phyloP scores from a whole-genome alignment of 2,329 filamentous ascomycete genomes.

The Ceratocystis colombiana region DNA sequence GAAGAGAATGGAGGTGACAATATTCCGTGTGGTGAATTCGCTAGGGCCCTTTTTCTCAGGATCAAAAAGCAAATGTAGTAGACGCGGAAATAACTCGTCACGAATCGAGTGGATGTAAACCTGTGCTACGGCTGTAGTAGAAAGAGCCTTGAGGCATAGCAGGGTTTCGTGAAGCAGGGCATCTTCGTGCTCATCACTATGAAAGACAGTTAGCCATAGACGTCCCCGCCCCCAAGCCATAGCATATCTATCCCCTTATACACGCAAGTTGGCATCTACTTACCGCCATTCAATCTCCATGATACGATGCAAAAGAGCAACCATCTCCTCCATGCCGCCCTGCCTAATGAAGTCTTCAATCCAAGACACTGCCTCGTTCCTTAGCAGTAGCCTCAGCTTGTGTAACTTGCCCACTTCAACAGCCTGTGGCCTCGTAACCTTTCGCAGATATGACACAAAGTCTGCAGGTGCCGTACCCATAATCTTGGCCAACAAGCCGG shows the following conservation, averaged over 20 bases:
- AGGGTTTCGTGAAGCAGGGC: conserved; percentile 83
- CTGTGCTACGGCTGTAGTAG: conserved; percentile 79
- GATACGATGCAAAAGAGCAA: conserved; percentile 76
- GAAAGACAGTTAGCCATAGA: conserved; percentile 26
- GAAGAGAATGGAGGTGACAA: conserved; percentile 81
- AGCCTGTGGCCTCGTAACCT: conserved; percentile 67
- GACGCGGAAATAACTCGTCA: conserved; percentile 68
- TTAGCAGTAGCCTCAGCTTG: conserved; percentile 76
- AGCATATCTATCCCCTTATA: conserved; percentile 18
- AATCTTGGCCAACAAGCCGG: conserved; percentile 54
- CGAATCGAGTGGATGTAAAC: conserved; percentile 73
- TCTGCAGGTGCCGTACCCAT: conserved; percentile 66
- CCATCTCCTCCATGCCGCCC: conserved; percentile 86
- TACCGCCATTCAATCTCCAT: conserved; percentile 95
- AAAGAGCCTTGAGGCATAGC: conserved; percentile 85
- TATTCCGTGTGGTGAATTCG: conserved; percentile 86
- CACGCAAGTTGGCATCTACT: conserved; percentile 31
- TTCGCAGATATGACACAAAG: conserved; percentile 75
- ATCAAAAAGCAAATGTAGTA: conserved; percentile 85
- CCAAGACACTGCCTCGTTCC: conserved; percentile 94
- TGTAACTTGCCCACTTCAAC: conserved; percentile 93
- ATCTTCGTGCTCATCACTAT: conserved; percentile 89
- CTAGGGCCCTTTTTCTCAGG: conserved; percentile 97
- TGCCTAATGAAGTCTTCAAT: conserved; percentile 83
- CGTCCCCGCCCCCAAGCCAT: neutral